phyloP scores from a whole-genome alignment of 1,139 yeast species.

The Lodderomyces theae region DNA sequence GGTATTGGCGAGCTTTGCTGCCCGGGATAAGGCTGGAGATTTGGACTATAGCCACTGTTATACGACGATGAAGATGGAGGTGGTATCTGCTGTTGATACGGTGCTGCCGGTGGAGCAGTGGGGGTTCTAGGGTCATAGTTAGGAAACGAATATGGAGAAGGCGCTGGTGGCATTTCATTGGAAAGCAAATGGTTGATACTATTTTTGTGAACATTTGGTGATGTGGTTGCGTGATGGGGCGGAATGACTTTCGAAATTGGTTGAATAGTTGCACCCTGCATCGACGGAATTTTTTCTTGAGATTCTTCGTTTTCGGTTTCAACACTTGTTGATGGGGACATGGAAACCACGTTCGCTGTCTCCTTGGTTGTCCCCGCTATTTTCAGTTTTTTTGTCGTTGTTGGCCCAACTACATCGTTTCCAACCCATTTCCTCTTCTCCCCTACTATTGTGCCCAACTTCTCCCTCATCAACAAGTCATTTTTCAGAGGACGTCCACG shows the following conservation, averaged over 20 bases:
- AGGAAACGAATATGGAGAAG: neutral
- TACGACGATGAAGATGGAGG: neutral
- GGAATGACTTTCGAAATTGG: neutral
- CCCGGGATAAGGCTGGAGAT: conserved; percentile 4
- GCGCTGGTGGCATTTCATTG: conserved; percentile 12
- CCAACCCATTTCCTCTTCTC: neutral
- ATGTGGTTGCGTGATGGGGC: neutral
- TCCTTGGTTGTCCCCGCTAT: too few species aligned
- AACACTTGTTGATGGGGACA: neutral
- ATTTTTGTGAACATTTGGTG: conserved; percentile 10
- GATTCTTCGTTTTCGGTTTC: neutral
- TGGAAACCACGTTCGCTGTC: too few species aligned
- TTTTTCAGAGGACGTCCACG: conserved; percentile 1
- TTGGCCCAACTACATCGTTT: neutral
- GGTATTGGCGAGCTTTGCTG: too few species aligned
- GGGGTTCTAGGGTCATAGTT: conserved; percentile 5
- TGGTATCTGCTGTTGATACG: neutral
- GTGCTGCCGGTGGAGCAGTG: neutral
- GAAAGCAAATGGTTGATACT: conserved; percentile 15
- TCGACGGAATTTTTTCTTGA: neutral
- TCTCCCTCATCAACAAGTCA: too few species aligned
- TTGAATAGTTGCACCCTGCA: neutral
- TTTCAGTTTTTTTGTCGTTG: neutral
- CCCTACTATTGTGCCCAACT: neutral
- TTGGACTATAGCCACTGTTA: conserved; percentile 1